These are phyloP conservation scores for Naumovozyma castellii DNA, from an alignment of 805 yeast genomes.

Conservation along the genomic window DNA sequence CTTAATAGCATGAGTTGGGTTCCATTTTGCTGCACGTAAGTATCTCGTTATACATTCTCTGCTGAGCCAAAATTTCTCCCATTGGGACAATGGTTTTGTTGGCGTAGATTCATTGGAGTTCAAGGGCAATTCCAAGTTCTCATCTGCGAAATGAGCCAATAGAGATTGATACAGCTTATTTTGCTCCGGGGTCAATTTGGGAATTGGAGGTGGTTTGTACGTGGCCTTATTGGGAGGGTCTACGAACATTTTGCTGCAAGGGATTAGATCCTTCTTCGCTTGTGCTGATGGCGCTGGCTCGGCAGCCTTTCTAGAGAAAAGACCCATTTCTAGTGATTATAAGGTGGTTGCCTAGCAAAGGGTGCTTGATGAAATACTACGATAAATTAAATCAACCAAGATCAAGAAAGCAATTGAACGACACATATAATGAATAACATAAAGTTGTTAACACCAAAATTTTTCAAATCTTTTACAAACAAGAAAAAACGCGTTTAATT, in stretches of 20 bases:
- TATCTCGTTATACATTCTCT: slow-evolving; percentile 45
- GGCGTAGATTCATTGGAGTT: slow-evolving; percentile 28
- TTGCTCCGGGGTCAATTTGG: slow-evolving; percentile 15
- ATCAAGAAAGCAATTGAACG: too few relatives aligned
- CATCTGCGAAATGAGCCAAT: slow-evolving; percentile 14
- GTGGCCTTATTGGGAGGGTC: slow-evolving; percentile 17
- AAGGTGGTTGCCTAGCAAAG: background rate
- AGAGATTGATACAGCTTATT: slow-evolving; percentile 12
- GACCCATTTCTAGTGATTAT: too few relatives aligned
- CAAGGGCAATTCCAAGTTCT: slow-evolving; percentile 13
- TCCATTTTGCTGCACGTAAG: slow-evolving; percentile 45
- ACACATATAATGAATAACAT: too few relatives aligned
- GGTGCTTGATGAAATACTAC: background rate
- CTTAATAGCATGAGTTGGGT: slow-evolving; percentile 34
- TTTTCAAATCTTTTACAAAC: too few relatives aligned
- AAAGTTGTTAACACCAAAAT: too few relatives aligned
- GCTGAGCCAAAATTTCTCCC: slow-evolving; percentile 33
- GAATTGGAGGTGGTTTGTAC: slow-evolving; percentile 11
- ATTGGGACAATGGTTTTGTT: slow-evolving; percentile 28
- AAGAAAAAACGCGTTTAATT: too few relatives aligned
- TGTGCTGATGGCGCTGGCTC: background rate
- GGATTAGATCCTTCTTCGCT: slow-evolving; percentile 14
- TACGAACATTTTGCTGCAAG: slow-evolving; percentile 14
- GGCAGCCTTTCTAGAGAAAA: slow-evolving; percentile 17
- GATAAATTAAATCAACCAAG: too few relatives aligned